Base-by-base conservation (phyloP, 768 basidiomycete species). In the Omphalotus guepiniiformis region DNA sequence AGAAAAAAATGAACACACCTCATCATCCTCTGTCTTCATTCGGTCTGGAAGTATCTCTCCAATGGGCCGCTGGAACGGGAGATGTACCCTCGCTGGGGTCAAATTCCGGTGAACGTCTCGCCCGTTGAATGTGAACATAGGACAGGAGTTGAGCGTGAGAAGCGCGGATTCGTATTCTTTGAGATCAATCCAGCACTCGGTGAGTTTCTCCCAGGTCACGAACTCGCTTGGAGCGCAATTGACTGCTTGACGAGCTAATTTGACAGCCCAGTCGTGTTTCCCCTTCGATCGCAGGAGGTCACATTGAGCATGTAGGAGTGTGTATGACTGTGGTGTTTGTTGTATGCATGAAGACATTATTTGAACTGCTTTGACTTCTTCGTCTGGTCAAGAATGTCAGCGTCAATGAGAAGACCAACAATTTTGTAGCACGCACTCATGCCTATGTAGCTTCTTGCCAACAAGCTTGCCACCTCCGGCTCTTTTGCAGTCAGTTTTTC, bases 81-180 rank as follows among this genome's bases (percentile, higher is more conserved):
- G 73, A 63, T 94, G 91, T 5, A 93, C 77, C 50, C 84, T 81
- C 1, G 85, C 72, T 15, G 93, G 83, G 1, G 86, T 73, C 8
- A 97, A 80, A 62, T 78, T 81, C 3, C 93, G 80, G 62, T 99
- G 96, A 2, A 85, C 74, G 63, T 99, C 96, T 18, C 94, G 83
- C 36, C 96, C 95, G 59, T 96, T 96, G 70, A 89, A 98, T 6
- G 96, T 98, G 69, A 99, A 99, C 96, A 99, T 98, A 2, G 95
- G 94, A 69, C 96, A 97, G n/a, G 94, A 97, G 62, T 97, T 97
- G 40, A 97, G 80, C 1, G 95, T 96, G 34, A 97, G 73, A 12
- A 98, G 72, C 0, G 93, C 93, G 45, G 87, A 85, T 58, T 96
- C 91, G 61, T 78, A 97, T 61, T 92, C 83, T 22, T 83, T 83